Conservation (phyloP, 2,329 filamentous ascomycete genomes). For the Coleophoma eucalyptorum region DNA sequence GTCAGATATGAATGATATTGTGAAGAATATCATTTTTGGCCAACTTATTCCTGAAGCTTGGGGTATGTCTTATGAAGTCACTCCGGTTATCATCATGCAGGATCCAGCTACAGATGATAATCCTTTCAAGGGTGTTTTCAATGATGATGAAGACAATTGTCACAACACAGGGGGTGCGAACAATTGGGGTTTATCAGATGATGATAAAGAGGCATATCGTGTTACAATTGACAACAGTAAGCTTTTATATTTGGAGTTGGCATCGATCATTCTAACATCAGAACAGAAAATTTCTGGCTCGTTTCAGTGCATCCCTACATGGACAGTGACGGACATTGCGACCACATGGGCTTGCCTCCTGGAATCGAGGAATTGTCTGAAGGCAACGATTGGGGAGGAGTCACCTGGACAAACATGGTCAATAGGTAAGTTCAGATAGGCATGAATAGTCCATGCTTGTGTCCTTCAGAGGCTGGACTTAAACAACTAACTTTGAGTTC, state of each 20-base stretch:
- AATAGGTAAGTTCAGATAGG: too few species aligned
- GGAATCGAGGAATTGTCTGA: not conserved
- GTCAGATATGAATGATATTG: not conserved
- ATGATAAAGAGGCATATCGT: not conserved
- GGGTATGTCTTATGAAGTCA: not conserved
- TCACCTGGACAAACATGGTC: not conserved
- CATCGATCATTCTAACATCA: not conserved
- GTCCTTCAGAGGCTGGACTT: not conserved
- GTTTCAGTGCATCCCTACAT: not conserved
- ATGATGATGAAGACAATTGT: not conserved
- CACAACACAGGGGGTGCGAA: not conserved
- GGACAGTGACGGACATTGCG: not conserved
- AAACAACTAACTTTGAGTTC: not conserved
- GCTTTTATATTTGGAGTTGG: not conserved
- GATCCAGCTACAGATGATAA: not conserved
- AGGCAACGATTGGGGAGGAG: not conserved
- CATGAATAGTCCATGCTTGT: too few species aligned
- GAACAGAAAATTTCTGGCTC: not conserved
- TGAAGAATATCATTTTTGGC: not conserved
- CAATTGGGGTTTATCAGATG: not conserved
- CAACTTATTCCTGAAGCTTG: not conserved
- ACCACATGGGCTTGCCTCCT: not conserved
- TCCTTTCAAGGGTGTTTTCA: not conserved
- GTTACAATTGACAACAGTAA: not conserved
- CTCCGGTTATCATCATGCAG: not conserved